Conservation (phyloP, 2,329 filamentous ascomycete species). For the Sclerotinia sclerotiorum region DNA sequence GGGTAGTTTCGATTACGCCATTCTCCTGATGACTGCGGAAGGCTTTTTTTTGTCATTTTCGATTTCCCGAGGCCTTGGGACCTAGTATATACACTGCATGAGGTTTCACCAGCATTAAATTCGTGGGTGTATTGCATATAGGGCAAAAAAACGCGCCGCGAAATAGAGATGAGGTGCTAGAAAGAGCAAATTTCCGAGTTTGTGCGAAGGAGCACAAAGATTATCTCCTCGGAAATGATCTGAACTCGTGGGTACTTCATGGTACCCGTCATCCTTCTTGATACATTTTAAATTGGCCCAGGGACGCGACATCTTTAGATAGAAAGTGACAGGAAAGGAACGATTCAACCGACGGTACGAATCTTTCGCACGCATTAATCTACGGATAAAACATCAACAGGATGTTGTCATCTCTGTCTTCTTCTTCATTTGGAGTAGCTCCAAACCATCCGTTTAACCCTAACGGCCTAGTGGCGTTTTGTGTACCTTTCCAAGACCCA, state of each 20-base stretch:
- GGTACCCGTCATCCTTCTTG: background rate
- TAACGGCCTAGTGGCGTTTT: background rate
- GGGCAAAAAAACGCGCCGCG: background rate
- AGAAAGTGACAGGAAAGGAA: background rate
- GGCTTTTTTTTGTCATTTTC: background rate
- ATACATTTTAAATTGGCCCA: background rate
- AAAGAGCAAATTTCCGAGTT: background rate
- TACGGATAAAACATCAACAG: background rate
- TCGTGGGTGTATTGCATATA: background rate
- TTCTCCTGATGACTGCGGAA: background rate
- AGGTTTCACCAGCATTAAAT: background rate
- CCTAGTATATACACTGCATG: background rate
- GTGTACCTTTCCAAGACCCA: background rate
- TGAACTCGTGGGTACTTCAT: conserved; percentile 12
- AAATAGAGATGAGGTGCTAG: background rate
- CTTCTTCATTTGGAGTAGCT: background rate
- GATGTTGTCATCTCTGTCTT: background rate
- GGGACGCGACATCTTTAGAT: background rate
- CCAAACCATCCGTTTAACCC: background rate
- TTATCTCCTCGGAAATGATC: background rate
- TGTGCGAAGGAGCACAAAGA: background rate
- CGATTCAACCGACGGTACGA: background rate
- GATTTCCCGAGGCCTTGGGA: conserved; percentile 8
- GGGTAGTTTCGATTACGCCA: background rate
- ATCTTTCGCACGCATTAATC: background rate